Base-by-base conservation (phyloP, 192 early-diverging fungal species). In the Coemansia umbellata region DNA sequence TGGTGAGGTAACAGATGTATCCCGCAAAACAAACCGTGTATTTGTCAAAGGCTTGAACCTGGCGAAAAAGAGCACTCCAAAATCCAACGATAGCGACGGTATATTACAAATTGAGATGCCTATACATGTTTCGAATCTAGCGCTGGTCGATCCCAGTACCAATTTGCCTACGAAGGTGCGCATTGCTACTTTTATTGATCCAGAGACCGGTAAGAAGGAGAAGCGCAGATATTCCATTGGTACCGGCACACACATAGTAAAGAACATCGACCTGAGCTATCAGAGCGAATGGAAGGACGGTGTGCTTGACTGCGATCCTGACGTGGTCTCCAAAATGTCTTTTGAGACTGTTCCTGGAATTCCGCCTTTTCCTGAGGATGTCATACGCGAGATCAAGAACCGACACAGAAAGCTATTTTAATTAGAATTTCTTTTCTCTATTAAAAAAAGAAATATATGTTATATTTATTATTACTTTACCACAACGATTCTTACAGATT, bases 81-180 rank as follows among this genome's bases (percentile, higher is more conserved):
- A 82, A 55, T 75, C 82, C 31, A 81, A 81, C 53, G 78, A 82
- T 36, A 64, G 84, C 37, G 73, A 82, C 3, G 79, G 63, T 13
- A 80, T 53, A 36, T 74, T 88, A 40, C 76, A 74, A 43, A 83
- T 82, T 55, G 85, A 87, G 50, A 80, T 81, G 60, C 85, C 84
- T 7, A 82, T 91, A 30, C 81, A 84, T 50, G 78, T 85, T 41
- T 82, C 84, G 3, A 82, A 91, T 56, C 73, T 91, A 4, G 77
- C 81, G 7, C 51, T 91, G 44, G 70, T 91, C n/a, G 88, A 91
- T 55, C 87, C 88, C 11, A 66, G 58, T 47, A 70, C 61, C 8
- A 48, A 63, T 18, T 37, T 53, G 61, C 67, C 74, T 11, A 66
- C 74, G 5, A 69, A 63, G 50, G 56, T 77, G 19, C 31, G 35